Percentiles rank a stretch among this genome's conserved stretches.
These are phyloP conservation scores for Yamadazyma insecticola DNA, from an alignment of 805 yeast species.

Conservation along the genomic window DNA sequence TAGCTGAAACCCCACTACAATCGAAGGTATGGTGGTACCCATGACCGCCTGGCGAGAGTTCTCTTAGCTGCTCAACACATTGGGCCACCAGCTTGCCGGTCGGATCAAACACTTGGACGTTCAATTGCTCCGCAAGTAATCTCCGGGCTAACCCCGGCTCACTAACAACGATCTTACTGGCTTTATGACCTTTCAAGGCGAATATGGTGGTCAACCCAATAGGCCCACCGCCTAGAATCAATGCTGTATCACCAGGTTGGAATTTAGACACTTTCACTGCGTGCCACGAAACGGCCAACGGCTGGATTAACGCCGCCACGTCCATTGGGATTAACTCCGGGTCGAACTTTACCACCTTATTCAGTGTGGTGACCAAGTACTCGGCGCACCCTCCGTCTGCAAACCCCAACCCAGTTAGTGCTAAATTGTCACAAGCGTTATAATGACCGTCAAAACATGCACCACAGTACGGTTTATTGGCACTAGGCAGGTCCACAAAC, in stretches of 20 bases:
- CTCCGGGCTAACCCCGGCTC: constrained; percentile 57
- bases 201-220: constrained; percentile 56
- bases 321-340: constrained; percentile 32
- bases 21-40: constrained; percentile 52
- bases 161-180: constrained; percentile 44
- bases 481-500: constrained; percentile 29
- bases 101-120: constrained; percentile 51
- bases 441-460: constrained; percentile 48
- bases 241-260: constrained; percentile 40
- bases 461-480: constrained; percentile 29
- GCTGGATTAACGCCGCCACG: constrained; percentile 53
- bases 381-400: constrained; percentile 55
- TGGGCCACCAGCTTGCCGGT: constrained; percentile 29
- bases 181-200: constrained; percentile 42
- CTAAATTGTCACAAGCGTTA: constrained; percentile 47
- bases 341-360: constrained; percentile 40
- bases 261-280: constrained; percentile 45
- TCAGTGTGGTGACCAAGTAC: constrained; percentile 36
- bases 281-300: constrained; percentile 58
- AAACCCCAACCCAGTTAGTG: constrained; percentile 54
- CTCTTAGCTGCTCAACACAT: constrained; percentile 31
- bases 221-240: constrained; percentile 60
- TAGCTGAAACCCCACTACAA: constrained; percentile 51
- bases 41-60: constrained; percentile 33
- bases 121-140: constrained; percentile 48